Percentiles rank a stretch among this genome's conserved stretches.
Evolutionary conservation across 2,329 filamentous ascomycete genomes (phyloP).

Genomic region (Nigrospora oryzae): DNA sequence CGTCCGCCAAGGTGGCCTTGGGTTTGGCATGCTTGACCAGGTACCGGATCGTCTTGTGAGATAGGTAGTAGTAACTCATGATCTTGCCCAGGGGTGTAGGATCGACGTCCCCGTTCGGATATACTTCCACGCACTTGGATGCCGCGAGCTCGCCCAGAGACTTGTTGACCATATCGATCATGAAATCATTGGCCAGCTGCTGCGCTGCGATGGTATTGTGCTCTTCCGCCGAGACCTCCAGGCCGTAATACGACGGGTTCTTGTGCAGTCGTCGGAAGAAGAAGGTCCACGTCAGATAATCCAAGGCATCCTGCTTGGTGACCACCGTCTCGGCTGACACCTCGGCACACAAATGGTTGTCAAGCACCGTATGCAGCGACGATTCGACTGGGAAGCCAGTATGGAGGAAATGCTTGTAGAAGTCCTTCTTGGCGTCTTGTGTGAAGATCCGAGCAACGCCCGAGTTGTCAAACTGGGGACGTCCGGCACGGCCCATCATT

Average conservation of each 20-base stretch:
- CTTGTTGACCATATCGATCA: slow-evolving; percentile 85
- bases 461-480: slow-evolving; percentile 92
- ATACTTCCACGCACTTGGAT: slow-evolving; percentile 76
- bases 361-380: slow-evolving; percentile 87
- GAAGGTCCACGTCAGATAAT: slow-evolving; percentile 98
- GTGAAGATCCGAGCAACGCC: slow-evolving; percentile 97
- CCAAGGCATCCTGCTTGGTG: slow-evolving; percentile 93
- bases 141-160: slow-evolving; percentile 74
- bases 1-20: slow-evolving; percentile 70
- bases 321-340: slow-evolving; percentile 86
- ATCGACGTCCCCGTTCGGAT: slow-evolving; percentile 82
- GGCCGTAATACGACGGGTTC: slow-evolving; percentile 95
- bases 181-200: slow-evolving; percentile 83
- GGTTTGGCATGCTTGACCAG: slow-evolving; percentile 70
- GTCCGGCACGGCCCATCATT: slow-evolving; percentile 92
- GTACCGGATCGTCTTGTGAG: slow-evolving; percentile 87
- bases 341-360: slow-evolving; percentile 94
- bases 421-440: slow-evolving; percentile 94
- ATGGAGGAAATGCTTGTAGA: slow-evolving; percentile 98
- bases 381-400: slow-evolving; percentile 97
- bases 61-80: slow-evolving; percentile 98
- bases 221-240: slow-evolving; percentile 87
- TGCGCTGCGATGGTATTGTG: slow-evolving; percentile 84
- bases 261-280: slow-evolving; percentile 97
- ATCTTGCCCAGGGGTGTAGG: slow-evolving; percentile 91